Base-by-base conservation (phyloP, 352 stramenopile genomes). In the Phytophthora foliorum region DNA sequence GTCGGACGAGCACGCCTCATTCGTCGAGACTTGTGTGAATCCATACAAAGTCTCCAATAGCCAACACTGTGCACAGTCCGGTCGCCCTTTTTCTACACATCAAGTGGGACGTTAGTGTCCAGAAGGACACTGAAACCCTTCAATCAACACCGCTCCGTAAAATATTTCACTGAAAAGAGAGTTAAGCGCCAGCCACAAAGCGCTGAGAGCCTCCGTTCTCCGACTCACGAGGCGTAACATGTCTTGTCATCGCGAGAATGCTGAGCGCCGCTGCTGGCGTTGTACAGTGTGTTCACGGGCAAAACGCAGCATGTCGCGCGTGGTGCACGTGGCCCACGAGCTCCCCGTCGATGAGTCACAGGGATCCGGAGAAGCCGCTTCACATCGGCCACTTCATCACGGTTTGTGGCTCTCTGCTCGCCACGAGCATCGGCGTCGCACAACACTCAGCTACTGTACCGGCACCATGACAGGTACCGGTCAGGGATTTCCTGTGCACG, bases 401-500 rank as follows among this genome's bases (percentile, higher is more conserved):
- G 34, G 25, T 25, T 36, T 55, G 51, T 68, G 51, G 60, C 29
- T 42, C 22, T 63, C 32, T 38, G n/a, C 50, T 56, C n/a, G 31
- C 44, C 48, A 42, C 22, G 62, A 55, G 42, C 38, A 8, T 22
- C 49, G 16, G 38, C 41, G 44, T 41, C 39, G 31, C 9, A 34
- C 7, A 27, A 24, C 39, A 55, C 50, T 49, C 59, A 60, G 25
- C 27, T 22, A 42, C 24, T 41, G 25, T 32, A 41, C 27, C 51
- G 24, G 60, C 14, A 7, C 6, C 34, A 39, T 39, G 34, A 27
- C 60, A 56, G 39, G 22, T 55, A 45, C 14, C 9, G 34, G 42
- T 63, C 60, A 68, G 60, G 14, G 52, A 68, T 56, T n/a, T 62
- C 52, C 42, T 39, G 51, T 50, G 42, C 19, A 55, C 50, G 49